Conservation (phyloP, 163 green algal species). For the Chlamydomonas reinhardtii region DNA sequence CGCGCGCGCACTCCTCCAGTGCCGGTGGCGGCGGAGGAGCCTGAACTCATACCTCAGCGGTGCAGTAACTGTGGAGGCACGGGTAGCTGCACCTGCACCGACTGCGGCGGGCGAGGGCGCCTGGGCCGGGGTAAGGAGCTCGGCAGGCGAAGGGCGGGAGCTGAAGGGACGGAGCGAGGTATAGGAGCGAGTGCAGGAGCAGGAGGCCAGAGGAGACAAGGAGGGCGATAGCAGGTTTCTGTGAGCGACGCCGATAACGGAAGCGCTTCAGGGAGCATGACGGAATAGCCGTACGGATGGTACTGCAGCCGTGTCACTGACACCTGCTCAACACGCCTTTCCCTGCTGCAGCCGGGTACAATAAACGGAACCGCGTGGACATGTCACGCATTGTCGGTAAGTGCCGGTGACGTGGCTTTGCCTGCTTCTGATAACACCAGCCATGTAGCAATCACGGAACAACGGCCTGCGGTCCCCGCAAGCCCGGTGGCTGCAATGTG, state of each 20-base stretch:
- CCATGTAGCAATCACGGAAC: too few species aligned
- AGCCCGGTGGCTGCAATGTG: too few species aligned
- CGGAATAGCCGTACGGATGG: too few species aligned
- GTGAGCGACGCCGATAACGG: too few species aligned
- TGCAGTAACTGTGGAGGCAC: slow-evolving; percentile 25
- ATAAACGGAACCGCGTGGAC: slow-evolving; percentile 49
- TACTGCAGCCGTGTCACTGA: too few species aligned
- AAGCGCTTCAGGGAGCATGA: too few species aligned
- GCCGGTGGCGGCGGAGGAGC: neutral
- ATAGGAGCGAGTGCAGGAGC: neutral
- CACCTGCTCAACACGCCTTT: too few species aligned
- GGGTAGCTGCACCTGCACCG: slow-evolving; percentile 27
- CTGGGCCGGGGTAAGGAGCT: slow-evolving; percentile 22
- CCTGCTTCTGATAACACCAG: too few species aligned
- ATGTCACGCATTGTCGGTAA: slow-evolving; percentile 41
- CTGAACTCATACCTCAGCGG: neutral
- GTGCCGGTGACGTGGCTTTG: neutral
- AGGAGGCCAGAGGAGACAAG: neutral
- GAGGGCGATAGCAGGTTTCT: too few species aligned
- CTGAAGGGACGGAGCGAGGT: neutral
- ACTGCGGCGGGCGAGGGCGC: slow-evolving; percentile 8
- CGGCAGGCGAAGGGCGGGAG: neutral
- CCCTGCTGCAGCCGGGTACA: slow-evolving; percentile 42
- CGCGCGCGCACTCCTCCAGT: too few species aligned
- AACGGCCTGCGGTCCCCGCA: too few species aligned